Base-by-base conservation (phyloP, 805 yeast genomes). In the Scheffersomyces spartinae region DNA sequence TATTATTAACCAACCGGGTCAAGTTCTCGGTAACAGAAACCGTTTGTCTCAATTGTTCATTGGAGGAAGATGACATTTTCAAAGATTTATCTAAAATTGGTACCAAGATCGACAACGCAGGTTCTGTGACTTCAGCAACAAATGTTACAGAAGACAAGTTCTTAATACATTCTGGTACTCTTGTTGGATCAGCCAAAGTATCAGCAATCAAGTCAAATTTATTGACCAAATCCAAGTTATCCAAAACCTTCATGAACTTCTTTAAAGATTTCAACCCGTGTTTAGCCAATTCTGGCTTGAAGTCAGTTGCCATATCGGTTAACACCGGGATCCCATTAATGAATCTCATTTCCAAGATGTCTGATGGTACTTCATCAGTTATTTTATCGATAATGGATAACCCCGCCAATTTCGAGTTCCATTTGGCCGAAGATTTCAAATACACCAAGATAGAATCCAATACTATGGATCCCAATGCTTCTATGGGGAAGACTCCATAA, bases 1-100 rank as follows among this genome's bases (percentile, higher is more conserved):
- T 98, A 62, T 91, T 98, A 61, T 91, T 98, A 71, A 91, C 99
- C 66, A 91, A 83, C 70, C 91, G 91, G 82, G 98, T 91, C 99
- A 91, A 91, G 94, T 91, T 91, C 66, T 91, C 99, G 53, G 88
- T 81, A 66, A 91, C 91, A 60, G 91, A 98, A 47, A 98, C 98
- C 55, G 97, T 80, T 74, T 91, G 91, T 76, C 99, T 86, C 42
- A n/a, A n/a, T n/a, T n/a, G n/a, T 82, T 91, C 91, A 74, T 91
- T 91, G 49, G 96, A 72, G 46, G 99, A 91, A 55, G 91, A 98
- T 75, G 98, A 91, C 74, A 91, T 98, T 55, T 94, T 93, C 60
- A 91, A 76, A 88, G 98, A 98, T 81, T 98, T 88, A 47, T 94
- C 75, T 61, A 91, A 75, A 58, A 91, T 74, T 59, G 98, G 98